Evolutionary conservation across 768 basidiomycete species (phyloP), one percentile per base, ranked within the genome.

Genomic region (Megacollybia marginata): DNA sequence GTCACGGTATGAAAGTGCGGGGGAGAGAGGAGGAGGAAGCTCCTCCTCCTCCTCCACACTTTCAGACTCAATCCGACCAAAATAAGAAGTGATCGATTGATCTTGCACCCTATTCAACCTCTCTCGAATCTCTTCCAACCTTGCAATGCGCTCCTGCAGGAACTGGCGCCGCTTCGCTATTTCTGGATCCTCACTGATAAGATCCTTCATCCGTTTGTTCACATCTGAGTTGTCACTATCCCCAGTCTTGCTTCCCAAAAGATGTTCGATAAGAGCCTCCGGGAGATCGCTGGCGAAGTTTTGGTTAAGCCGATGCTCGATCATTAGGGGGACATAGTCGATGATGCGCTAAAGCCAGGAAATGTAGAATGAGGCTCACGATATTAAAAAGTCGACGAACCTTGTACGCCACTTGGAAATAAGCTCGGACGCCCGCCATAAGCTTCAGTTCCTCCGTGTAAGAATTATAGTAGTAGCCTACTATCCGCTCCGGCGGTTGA

Each of bases 391-490:
- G 2, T 23, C 28, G n/a, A 9, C 16, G 18, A 13, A 42, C 80
- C 68, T 77, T 75, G 63, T 69, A 73, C 7, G 79, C 71, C 0
- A 82, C 69, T 35, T 77, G 71, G 57, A 75, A 81, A 52, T 79
- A 83, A 5, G 77, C 80, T 0, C 72, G 69, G 0, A 80, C 75
- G 15, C 73, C 72, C 0, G 79, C 75, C 74, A 79, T 78, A 6
- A 82, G 69, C 2, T 57, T 52, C 12, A 82, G 49, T 46, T 78
- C 82, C 12, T 74, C 69, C 35, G 13, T 18, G 38, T 15, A 40
- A 15, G 38, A 8, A 13, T 40, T 8, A 6, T 28, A 6, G 23
- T n/a, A n/a, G 10, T 10, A n/a, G n/a, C n/a, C 10, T 10, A 36
- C 10, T 10, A 10, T 10, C 35, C 10, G 16, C 10, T 16, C 10